Base-by-base conservation (phyloP, 2,329 filamentous ascomycete genomes). In the Fusarium sp. region DNA sequence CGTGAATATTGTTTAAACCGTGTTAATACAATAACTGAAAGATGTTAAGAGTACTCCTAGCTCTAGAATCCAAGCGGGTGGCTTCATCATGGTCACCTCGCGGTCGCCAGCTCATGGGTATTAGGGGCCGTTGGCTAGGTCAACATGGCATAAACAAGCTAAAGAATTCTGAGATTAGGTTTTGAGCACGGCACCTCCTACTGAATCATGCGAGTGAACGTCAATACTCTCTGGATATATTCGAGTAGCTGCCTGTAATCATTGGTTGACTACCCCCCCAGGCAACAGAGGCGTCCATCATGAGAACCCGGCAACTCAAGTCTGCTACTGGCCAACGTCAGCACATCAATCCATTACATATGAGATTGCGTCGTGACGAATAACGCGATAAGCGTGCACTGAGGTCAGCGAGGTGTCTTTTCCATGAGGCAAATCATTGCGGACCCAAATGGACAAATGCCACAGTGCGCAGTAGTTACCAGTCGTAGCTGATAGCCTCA, bases 1-100 rank as follows among this genome's bases (percentile, higher is more conserved):
- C 17, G 20, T 25, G 41, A 46, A 8, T 14, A 33, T 13, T 31
- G 3, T 18, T 3, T 1, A 8, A 14, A 9, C 29, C 27, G 13
- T 33, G 14, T 18, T 17, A 25, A 7, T 20, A 27, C 5, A 11
- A 27, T 1, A 7, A 15, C 10, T 3, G 4, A n/a, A 20, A 7
- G 4, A 39, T 31, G 53, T 14, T 11, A 9, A 31, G 6, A 18
- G 11, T 3, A 27, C 10, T 20, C 18, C 39, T 12, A 46, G 17
- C 22, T 31, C 18, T 14, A 11, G 18, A 11, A 41, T 9, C 10
- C n/a, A 5, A 12, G 33, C 12, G 25, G 35, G 29, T 60, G 29
- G 35, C 50, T 52, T 45, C 45, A 66, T 66, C 64, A 66, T 66
- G 64, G 20, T 29, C 18, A 52, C 53, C 62, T 66, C 29, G 18